Percentiles rank a stretch among this genome's conserved stretches.
Conservation (phyloP, 441 rosid species). For the Corymbia citriodora region DNA sequence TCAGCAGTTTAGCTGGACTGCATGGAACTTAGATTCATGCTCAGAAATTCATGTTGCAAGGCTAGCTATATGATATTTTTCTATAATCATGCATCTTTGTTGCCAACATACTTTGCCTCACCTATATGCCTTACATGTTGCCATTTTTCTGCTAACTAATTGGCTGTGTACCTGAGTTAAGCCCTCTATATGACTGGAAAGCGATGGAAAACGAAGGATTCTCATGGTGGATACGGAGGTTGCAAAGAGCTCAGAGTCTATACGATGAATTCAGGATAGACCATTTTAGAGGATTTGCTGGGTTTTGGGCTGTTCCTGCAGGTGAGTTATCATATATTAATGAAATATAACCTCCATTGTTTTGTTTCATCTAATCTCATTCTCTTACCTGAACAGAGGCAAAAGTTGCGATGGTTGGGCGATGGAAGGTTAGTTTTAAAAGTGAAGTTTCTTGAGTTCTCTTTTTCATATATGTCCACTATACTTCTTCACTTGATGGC, state of each 20-base stretch:
- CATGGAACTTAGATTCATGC: neutral
- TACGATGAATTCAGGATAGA: slow-evolving; percentile 92
- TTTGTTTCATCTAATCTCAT: slow-evolving; percentile 4
- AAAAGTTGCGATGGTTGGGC: slow-evolving; percentile 71
- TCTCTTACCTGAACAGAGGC: slow-evolving; percentile 58
- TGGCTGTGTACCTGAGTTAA: slow-evolving; percentile 20
- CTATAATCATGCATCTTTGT: neutral
- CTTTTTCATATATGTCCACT: slow-evolving; percentile 10
- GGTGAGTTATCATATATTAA: slow-evolving; percentile 44
- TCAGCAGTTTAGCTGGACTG: neutral
- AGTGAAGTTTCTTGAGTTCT: slow-evolving; percentile 11
- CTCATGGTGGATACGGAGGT: slow-evolving; percentile 88
- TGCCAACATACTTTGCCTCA: neutral
- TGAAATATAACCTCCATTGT: neutral
- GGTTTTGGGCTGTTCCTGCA: slow-evolving; percentile 92
- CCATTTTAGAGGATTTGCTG: slow-evolving; percentile 98
- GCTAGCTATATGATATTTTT: neutral
- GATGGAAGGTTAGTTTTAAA: slow-evolving; percentile 69
- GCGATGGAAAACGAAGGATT: slow-evolving; percentile 82
- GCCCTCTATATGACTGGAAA: slow-evolving; percentile 96
- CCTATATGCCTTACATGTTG: neutral
- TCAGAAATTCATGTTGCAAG: neutral
- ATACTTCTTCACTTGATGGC: slow-evolving; percentile 30
- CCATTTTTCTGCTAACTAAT: slow-evolving; percentile 9
- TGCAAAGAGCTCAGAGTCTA: slow-evolving; percentile 66